Conservation (phyloP, 306 rosid species). For the Dalbergia cultrata region DNA sequence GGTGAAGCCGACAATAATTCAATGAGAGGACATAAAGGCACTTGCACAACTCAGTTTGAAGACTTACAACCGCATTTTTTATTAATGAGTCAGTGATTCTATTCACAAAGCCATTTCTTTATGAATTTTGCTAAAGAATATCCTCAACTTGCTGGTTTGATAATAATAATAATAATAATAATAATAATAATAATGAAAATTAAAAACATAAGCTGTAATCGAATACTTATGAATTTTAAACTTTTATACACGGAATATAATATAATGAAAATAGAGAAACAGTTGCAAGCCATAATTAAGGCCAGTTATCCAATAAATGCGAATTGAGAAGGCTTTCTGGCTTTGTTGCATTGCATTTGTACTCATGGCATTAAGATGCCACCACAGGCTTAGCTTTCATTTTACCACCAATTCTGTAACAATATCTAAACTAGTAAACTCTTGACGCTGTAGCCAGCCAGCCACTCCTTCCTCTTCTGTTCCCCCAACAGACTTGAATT, state of each 20-base stretch:
- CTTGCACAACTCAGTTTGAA: background rate
- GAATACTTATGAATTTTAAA: no score
- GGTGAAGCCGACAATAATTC: slow-evolving; percentile 17
- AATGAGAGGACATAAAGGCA: background rate
- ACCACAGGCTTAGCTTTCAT: slow-evolving; percentile 20
- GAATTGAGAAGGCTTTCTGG: background rate
- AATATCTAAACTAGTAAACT: background rate
- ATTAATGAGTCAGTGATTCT: background rate
- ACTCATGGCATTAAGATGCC: background rate
- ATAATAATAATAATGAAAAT: no score
- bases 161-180: no score
- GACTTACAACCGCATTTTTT: background rate
- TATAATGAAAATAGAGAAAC: background rate
- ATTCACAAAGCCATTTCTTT: background rate
- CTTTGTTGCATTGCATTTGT: background rate
- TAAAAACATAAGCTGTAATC: no score
- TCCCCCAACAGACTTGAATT: slow-evolving; percentile 27
- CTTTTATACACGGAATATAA: no score
- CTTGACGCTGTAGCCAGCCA: background rate
- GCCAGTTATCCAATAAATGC: slow-evolving; percentile 11
- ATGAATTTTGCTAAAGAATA: background rate
- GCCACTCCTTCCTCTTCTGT: background rate
- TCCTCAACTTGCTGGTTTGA: no score
- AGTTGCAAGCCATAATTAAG: background rate
- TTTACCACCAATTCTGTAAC: background rate